A percentile compares a stretch with the other conserved stretches of the same genome.
phyloP scores from a whole-genome alignment of 2,329 filamentous ascomycete genomes.

The Aspergillus pseudoglaucus region DNA sequence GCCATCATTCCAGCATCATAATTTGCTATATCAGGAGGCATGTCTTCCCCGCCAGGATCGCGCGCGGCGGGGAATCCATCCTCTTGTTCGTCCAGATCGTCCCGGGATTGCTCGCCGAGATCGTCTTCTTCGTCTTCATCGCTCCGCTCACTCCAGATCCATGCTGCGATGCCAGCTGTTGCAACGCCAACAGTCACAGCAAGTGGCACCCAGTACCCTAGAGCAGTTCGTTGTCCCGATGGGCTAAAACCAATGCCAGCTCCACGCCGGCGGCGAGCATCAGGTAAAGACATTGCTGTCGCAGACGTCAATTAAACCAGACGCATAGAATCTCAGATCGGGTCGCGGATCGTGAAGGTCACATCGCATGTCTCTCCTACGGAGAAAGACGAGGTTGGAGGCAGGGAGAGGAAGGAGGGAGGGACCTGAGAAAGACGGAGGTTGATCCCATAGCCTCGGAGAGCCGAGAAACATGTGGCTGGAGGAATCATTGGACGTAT shows the following conservation, averaged over 20 bases:
- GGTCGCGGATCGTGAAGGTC: slow-evolving; percentile 20
- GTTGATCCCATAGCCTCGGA: slow-evolving; percentile 27
- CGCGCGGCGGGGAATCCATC: slow-evolving; percentile 18
- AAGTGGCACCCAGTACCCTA: slow-evolving; percentile 80
- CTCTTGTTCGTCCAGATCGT: slow-evolving; percentile 17
- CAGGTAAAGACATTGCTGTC: slow-evolving; percentile 34
- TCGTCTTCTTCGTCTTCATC: slow-evolving; percentile 61
- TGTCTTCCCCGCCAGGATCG: slow-evolving; percentile 18
- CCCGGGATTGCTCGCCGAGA: slow-evolving; percentile 33
- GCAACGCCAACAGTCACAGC: slow-evolving; percentile 81
- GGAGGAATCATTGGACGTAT: slow-evolving; percentile 13
- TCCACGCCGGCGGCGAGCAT: slow-evolving; percentile 30
- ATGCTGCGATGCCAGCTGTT: slow-evolving; percentile 77
- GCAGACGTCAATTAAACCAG: slow-evolving; percentile 16
- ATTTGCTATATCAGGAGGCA: slow-evolving; percentile 15
- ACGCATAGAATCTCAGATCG: slow-evolving; percentile 22
- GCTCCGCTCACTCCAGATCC: slow-evolving; percentile 86
- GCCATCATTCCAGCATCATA: slow-evolving; percentile 60
- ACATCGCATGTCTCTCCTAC: slow-evolving; percentile 25
- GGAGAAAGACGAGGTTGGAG: slow-evolving; percentile 9
- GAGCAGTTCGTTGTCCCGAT: slow-evolving; percentile 34
- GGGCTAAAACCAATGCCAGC: slow-evolving; percentile 37
- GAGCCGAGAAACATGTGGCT: slow-evolving; percentile 36
- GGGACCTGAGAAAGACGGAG: slow-evolving; percentile 13
- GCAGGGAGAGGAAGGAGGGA: slow-evolving; percentile 14